Evolutionary conservation across 2,329 filamentous ascomycete genomes (phyloP).

Genomic region (Dothideomycetes sp.): DNA sequence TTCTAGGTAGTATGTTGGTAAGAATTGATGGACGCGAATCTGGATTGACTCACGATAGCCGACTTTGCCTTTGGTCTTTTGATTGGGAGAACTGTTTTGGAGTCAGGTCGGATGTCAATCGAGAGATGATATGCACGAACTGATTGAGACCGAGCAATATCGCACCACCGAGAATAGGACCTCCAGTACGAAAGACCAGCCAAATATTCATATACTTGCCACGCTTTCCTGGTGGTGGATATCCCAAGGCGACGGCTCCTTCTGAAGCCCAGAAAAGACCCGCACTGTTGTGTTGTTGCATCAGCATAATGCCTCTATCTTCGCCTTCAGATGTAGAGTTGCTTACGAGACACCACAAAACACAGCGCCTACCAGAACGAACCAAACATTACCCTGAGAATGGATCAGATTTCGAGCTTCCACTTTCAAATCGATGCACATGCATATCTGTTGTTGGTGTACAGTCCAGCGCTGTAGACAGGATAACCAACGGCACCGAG

Average conservation of each 20-base stretch:
- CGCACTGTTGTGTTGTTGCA: no score
- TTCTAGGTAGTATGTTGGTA: slow-evolving; percentile 13
- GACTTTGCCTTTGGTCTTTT: slow-evolving; percentile 27
- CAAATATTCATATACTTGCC: slow-evolving; percentile 41
- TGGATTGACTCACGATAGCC: slow-evolving; percentile 17
- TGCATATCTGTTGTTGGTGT: slow-evolving; percentile 39
- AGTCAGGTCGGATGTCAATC: background rate
- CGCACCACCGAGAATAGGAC: slow-evolving; percentile 39
- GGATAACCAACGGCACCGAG: slow-evolving; percentile 41
- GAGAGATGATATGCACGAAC: slow-evolving; percentile 15
- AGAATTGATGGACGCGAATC: background rate
- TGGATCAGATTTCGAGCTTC: no score
- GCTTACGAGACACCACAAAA: slow-evolving; percentile 41
- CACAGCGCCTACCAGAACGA: slow-evolving; percentile 41
- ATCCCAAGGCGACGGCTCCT: slow-evolving; percentile 42
- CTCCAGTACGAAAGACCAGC: slow-evolving; percentile 43
- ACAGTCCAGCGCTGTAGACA: slow-evolving; percentile 40
- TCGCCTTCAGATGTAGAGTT: no score
- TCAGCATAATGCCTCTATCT: no score
- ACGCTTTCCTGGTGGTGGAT: slow-evolving; percentile 39
- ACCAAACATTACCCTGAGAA: slow-evolving; percentile 39
- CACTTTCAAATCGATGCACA: no score
- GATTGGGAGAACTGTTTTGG: slow-evolving; percentile 27
- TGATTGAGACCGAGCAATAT: slow-evolving; percentile 41
- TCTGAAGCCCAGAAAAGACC: slow-evolving; percentile 45